Percentiles rank a stretch among this genome's conserved stretches.
phyloP scores from a whole-genome alignment of 805 yeast genomes.

The Saccharomyces mikatae region DNA sequence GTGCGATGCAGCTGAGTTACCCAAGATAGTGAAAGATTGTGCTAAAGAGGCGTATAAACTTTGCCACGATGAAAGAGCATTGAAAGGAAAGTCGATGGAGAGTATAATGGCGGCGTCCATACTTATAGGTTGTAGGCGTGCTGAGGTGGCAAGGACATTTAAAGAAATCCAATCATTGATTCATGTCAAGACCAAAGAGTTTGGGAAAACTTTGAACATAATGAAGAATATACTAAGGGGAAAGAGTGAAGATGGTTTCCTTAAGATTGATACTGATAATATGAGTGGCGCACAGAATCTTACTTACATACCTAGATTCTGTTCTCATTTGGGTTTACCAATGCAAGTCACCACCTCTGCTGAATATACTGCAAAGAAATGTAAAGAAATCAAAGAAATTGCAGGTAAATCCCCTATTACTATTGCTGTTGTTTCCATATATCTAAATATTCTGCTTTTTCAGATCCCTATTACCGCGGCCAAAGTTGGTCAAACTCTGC shows the following conservation, averaged over 20 bases:
- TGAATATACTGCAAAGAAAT: conserved; percentile 81
- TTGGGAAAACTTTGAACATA: conserved; percentile 81
- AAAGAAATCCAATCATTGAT: conserved; percentile 94
- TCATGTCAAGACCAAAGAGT: conserved; percentile 86
- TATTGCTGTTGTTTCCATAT: conserved; percentile 94
- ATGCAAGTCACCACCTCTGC: conserved; percentile 86
- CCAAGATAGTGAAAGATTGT: conserved; percentile 92
- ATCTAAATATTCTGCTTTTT: conserved; percentile 87
- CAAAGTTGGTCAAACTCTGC: conserved; percentile 83
- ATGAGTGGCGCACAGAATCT: conserved; percentile 79
- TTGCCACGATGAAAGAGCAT: conserved; percentile 76
- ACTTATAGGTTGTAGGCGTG: conserved; percentile 87
- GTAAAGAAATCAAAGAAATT: conserved; percentile 84
- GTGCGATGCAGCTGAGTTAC: conserved; percentile 94
- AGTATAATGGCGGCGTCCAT: conserved; percentile 95
- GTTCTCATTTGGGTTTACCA: conserved; percentile 85
- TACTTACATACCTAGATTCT: conserved; percentile 89
- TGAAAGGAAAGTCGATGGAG: conserved; percentile 88
- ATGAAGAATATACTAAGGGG: conserved; percentile 61
- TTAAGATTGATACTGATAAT: conserved; percentile 37
- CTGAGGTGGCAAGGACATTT: conserved; percentile 88
- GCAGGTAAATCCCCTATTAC: conserved; percentile 97
- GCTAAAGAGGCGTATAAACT: conserved; percentile 93
- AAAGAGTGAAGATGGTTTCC: conserved; percentile 32
- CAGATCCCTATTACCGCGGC: conserved; percentile 67